Base-by-base conservation (phyloP, 345 rosid genomes). In the Eucalyptus marginata region DNA sequence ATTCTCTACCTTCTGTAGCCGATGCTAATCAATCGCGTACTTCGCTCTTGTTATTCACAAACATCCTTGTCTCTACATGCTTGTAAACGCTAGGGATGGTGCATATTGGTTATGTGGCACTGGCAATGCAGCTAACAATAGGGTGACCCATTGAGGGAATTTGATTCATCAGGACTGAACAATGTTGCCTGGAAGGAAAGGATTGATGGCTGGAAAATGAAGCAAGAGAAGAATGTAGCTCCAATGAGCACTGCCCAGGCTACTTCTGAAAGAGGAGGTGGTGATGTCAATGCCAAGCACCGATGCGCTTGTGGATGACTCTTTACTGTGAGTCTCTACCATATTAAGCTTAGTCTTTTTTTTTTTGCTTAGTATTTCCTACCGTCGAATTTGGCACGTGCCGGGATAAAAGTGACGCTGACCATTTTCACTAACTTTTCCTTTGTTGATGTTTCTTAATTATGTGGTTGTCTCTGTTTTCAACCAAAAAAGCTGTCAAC, bases 201-300 rank as follows among this genome's bases (percentile, higher is more conserved):
- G 92, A 93, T 97, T 90, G 98, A 97, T 91, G 98, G 98, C 88
- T 97, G 98, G 99, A 97, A 95, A 90, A 94, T 95, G 97, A 97
- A 95, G 94, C 99, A 95, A 90, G 99, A 97, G 88, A 97, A 96
- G 93, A 96, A 93, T 89, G 95, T 89, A 52, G 90, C 89, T 90
- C 97, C 98, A 80, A 92, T 96, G 95, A 97, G 95, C 91, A 93
- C 95, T 88, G 94, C 93, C 59, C 97, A 92, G 89, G 95, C 97
- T 88, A 91, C 97, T 90, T 98, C 98, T 86, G 98, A 97, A 90
- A 96, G 99, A 90, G 99, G 98, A 86, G 95, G 91, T 52, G 99
- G 94, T 89, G 98, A 97, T 92, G 95, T 95, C 90, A 99, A 97
- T 91, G 97, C 96, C 83, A 93, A 93, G 95, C 94, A 95, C 98